Conservation (phyloP, 495 filamentous ascomycete species). For the Aspergillus leporis region DNA sequence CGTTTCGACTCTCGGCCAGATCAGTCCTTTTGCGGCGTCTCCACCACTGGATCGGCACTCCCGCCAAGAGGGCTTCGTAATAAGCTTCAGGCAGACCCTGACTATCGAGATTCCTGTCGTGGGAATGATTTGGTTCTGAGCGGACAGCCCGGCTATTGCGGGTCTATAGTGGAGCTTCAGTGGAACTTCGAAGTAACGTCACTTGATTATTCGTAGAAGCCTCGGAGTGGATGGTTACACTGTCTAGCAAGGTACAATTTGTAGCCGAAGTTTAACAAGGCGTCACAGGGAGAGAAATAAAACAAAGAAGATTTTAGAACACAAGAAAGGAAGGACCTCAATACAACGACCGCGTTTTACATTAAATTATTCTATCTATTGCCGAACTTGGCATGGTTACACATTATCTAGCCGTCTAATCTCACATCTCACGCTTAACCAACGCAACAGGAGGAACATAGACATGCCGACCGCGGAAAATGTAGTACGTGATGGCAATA, state of each 20-base stretch:
- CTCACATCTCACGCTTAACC: conserved; percentile 36
- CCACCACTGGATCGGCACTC: conserved; percentile 1
- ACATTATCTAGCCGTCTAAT: neutral
- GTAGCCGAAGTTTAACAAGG: neutral
- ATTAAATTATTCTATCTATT: too few species aligned
- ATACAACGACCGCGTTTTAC: too few species aligned
- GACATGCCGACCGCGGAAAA: conserved; percentile 37
- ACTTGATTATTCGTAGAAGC: neutral
- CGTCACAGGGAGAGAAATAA: neutral
- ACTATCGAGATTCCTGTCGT: neutral
- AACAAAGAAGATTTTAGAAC: neutral
- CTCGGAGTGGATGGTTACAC: neutral
- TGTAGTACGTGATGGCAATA: conserved; percentile 48
- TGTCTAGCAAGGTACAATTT: neutral
- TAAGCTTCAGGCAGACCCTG: neutral
- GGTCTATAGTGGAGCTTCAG: neutral
- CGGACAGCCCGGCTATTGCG: neutral
- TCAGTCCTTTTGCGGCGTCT: neutral
- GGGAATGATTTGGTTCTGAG: neutral
- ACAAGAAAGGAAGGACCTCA: too few species aligned
- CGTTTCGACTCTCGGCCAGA: neutral
- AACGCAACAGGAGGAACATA: conserved; percentile 47
- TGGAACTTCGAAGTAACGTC: neutral
- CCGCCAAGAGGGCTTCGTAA: conserved; percentile 4
- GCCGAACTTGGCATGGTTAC: too few species aligned